These are phyloP conservation scores for Strobilomyces dryophilus DNA, from an alignment of 768 basidiomycete genomes.

Conservation along the genomic window DNA sequence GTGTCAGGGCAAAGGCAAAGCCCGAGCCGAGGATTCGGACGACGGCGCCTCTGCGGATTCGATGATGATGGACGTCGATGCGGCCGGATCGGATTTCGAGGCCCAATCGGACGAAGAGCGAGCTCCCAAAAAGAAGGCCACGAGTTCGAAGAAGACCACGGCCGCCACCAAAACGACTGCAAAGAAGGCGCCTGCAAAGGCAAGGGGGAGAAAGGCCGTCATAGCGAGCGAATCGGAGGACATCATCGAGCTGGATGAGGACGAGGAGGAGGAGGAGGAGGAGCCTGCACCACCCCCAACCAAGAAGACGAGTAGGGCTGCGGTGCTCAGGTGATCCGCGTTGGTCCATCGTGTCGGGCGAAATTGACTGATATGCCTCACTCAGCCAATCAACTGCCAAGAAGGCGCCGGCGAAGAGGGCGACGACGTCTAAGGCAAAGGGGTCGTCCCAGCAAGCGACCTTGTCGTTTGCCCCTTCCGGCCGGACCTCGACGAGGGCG, in stretches of 20 bases:
- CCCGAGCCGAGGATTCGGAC: conserved; percentile 49
- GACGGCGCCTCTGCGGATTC: conserved; percentile 53
- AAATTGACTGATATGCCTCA: conserved; percentile 18
- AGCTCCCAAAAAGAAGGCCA: conserved; percentile 40
- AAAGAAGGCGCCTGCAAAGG: conserved; percentile 44
- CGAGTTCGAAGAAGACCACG: conserved; percentile 30
- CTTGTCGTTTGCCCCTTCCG: conserved; percentile 59
- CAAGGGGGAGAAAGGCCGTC: conserved; percentile 51
- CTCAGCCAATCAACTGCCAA: conserved; percentile 38
- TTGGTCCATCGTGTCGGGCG: conserved; percentile 19
- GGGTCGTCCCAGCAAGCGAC: conserved; percentile 37
- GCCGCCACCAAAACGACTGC: conserved; percentile 35
- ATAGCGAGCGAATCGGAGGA: conserved; percentile 49
- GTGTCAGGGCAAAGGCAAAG: conserved; percentile 50
- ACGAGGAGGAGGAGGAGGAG: conserved; percentile 51
- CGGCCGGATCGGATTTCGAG: conserved; percentile 47
- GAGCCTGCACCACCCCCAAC: conserved; percentile 39
- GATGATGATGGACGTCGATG: conserved; percentile 74
- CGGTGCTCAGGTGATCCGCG: conserved; percentile 55
- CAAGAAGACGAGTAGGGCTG: conserved; percentile 61
- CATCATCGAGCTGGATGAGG: conserved; percentile 50
- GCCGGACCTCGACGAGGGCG: conserved; percentile 52
- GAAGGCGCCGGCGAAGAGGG: conserved; percentile 52
- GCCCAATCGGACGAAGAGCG: conserved; percentile 40
- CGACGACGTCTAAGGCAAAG: conserved; percentile 33